Conservation (phyloP, 2,329 filamentous ascomycete genomes). For the Rutstroemia sp. region DNA sequence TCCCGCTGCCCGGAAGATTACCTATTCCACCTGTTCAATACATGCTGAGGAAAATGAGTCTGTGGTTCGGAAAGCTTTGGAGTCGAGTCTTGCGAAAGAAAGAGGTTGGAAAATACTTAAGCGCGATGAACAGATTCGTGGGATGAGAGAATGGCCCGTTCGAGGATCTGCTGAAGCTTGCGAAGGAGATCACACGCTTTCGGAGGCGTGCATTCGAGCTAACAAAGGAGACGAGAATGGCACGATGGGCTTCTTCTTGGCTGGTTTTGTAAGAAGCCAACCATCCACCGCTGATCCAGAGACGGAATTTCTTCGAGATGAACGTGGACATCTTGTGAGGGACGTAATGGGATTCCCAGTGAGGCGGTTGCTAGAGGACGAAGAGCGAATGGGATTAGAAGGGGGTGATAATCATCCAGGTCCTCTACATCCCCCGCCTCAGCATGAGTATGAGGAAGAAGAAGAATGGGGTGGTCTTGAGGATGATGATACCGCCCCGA, state of each 20-base stretch:
- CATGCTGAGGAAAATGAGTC: conserved; percentile 83
- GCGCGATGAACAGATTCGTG: conserved; percentile 65
- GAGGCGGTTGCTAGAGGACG: conserved; percentile 20
- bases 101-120: conserved; percentile 72
- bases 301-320: conserved; percentile 35
- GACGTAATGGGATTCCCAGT: conserved; percentile 35
- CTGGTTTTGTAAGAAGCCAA: conserved; percentile 60
- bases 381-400: conserved; percentile 10
- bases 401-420: conserved; percentile 1
- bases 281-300: conserved; percentile 3
- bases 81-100: conserved; percentile 55
- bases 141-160: conserved; percentile 69
- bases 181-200: conserved; percentile 43
- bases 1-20: conserved; percentile 64
- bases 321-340: conserved; percentile 44
- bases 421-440: background rate
- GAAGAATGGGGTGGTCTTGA: conserved; percentile 32
- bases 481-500: conserved; percentile 23
- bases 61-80: conserved; percentile 67
- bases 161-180: conserved; percentile 45
- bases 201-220: conserved; percentile 73
- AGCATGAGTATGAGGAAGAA: conserved; percentile 28
- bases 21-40: conserved; percentile 91
- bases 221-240: conserved; percentile 74
- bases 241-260: conserved; percentile 94